Base-by-base conservation (phyloP, 306 rosid species). In the Senna tora region DNA sequence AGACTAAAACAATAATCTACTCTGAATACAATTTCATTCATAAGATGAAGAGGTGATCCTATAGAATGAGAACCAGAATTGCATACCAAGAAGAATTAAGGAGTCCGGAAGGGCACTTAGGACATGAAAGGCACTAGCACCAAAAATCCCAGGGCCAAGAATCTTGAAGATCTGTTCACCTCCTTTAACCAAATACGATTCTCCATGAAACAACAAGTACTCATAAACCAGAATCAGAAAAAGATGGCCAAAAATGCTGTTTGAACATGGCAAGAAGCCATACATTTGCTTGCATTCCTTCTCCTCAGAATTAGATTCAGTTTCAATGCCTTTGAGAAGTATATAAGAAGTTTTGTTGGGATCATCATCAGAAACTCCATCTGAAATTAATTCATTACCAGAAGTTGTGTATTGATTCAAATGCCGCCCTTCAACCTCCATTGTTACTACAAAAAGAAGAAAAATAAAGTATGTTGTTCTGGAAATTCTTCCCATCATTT, bases 91-190 rank as follows among this genome's bases (percentile, higher is more conserved):
- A 72, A 87, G 84, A 71, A 87, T 77, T 20, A 84, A 67, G 25
- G 89, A 82, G 68, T 87, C 89, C 0, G 92, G 92, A 66, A 87
- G 84, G 30, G 92, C 87, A 65, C 92, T 88, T 54, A 87, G 84
- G 65, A 87, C 60, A 61, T 87, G 81, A 63, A 87, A 87, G 39
- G 81, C 85, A 76, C 87, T 82, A 3, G 87, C 86, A 69, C 92
- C 92, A 71, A 87, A 87, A 64, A 84, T 63, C 53, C 89, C 92
- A 30, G 89, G 89, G 36, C 92, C 92, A 55, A 87, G 78, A 70
- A 84, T 80, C 79, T 80, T 75, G 83, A 87, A 87, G 32, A 87
- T 70, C 38, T 75, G 81, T 20, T 87, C 79, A 43, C 84, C 85
- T 19, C 92, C 92, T 11, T 82, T 65, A 7, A 76, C 84, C 71